phyloP scores from a whole-genome alignment of 176 grass and related monocot species.

The Carex myosuroides region DNA sequence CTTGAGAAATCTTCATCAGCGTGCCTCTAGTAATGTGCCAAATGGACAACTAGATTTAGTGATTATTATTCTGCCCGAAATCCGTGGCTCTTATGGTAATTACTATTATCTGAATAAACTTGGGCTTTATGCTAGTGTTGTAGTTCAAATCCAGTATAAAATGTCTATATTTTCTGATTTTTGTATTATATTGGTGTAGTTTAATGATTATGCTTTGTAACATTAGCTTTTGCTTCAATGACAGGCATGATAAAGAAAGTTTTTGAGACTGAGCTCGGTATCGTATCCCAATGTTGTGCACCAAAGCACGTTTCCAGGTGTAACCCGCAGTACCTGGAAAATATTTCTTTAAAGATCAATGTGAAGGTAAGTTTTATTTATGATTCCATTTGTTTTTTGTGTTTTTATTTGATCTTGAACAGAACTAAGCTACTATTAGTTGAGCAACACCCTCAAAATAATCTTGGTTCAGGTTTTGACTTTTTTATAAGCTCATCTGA shows the following conservation, averaged over 20 bases:
- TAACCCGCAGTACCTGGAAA: conserved; percentile 75
- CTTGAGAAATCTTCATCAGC: conserved; percentile 41
- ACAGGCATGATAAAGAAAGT: conserved; percentile 62
- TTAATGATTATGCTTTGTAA: neutral
- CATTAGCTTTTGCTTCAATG: neutral
- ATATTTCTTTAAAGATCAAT: conserved; percentile 83
- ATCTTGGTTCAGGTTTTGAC: neutral
- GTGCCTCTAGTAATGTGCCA: neutral
- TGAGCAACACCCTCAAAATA: neutral
- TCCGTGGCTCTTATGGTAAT: conserved; percentile 57
- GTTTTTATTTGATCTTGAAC: neutral
- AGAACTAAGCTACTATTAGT: neutral
- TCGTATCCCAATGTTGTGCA: conserved; percentile 74
- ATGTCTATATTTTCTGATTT: neutral
- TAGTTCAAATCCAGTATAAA: neutral
- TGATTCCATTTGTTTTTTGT: neutral
- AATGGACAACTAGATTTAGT: conserved; percentile 41
- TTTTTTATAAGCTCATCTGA: neutral
- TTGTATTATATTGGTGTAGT: neutral
- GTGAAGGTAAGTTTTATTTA: conserved; percentile 49
- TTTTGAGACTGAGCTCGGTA: conserved; percentile 68
- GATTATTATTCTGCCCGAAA: conserved; percentile 58
- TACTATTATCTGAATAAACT: neutral
- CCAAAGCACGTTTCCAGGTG: conserved; percentile 42
- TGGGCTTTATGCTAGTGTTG: neutral